Base-by-base conservation (phyloP, 1,139 yeast species). In the Yamadazyma taylorii region DNA sequence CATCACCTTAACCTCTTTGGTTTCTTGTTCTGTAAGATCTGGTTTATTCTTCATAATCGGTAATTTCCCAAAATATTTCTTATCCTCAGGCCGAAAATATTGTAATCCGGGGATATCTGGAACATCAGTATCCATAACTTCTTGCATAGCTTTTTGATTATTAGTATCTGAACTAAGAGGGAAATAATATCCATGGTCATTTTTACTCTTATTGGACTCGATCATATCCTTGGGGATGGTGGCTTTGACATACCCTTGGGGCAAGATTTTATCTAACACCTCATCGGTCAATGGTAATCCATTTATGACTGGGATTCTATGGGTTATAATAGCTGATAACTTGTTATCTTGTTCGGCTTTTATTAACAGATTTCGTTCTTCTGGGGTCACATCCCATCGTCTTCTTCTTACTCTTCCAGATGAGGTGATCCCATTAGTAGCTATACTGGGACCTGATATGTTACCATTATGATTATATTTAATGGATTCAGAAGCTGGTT, bases 1-100 rank as follows among this genome's bases (percentile, higher is more conserved):
- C 79, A 85, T 68, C 14, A 86, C 79, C 40, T 74, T 73, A 10
- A 80, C 60, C 46, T 85, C 90, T 38, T 73, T 74, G 34, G 68
- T 60, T 45, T 84, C 90, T 5, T 75, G 80, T 1, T 64, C 43
- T 1, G 79, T 56, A 24, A 79, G 51, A 14, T 40, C 37, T 1
- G 64, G 60, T 0, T 58, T 46, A 5, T 55, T 47, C 13, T 60
- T 57, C 2, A 66, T 55, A 11, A 66, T 64, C 5, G 82, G 60
- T 13, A 86, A 69, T 42, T 77, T 75, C 0, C 85, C 83, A 58
- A 90, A 89, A 52, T 84, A 78, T 52, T 79, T 78, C 58, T 75
- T 66, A 55, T 90, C 97, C 36, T 81, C 79, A 29, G 79, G 81
- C 47, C 80, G 85, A 58, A 87, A 82, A 53, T 69, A 80, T 49